Percentiles rank a stretch among this genome's conserved stretches.
phyloP scores from a whole-genome alignment of 148 eudicot species.

The Silene conica region DNA sequence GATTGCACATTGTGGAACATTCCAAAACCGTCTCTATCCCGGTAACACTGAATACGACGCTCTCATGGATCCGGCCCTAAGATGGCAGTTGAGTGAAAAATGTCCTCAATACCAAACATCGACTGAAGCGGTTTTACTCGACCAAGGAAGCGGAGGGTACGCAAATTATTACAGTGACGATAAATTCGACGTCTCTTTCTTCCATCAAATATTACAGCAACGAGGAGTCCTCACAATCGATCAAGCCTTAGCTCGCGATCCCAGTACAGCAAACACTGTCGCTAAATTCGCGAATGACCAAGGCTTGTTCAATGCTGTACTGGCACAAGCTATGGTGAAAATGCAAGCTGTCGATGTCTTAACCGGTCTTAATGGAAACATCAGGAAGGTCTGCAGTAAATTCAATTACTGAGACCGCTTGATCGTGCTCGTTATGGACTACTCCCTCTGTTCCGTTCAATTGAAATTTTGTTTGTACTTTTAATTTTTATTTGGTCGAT shows the following conservation, averaged over 20 bases:
- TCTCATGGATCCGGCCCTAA: neutral
- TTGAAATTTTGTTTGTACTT: too few relatives aligned
- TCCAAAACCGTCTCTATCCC: neutral
- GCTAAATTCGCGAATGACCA: neutral
- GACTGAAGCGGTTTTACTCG: neutral
- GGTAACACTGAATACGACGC: neutral
- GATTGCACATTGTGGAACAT: neutral
- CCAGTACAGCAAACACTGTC: neutral
- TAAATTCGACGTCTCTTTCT: neutral
- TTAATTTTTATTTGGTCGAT: too few relatives aligned
- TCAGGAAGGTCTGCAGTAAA: constrained; percentile 16
- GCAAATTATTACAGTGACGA: neutral
- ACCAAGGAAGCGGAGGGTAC: neutral
- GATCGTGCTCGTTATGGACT: neutral
- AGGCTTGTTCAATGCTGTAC: neutral
- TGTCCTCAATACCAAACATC: neutral
- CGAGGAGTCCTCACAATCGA: constrained; percentile 12
- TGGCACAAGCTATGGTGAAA: neutral
- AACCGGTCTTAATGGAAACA: constrained; percentile 1
- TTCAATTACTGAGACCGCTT: neutral
- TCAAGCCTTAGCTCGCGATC: neutral
- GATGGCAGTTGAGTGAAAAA: neutral
- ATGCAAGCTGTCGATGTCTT: neutral
- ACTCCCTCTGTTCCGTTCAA: too few relatives aligned
- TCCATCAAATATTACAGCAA: neutral